Conservation (phyloP, 257 asterid species). For the Salvia rosmarinus region DNA sequence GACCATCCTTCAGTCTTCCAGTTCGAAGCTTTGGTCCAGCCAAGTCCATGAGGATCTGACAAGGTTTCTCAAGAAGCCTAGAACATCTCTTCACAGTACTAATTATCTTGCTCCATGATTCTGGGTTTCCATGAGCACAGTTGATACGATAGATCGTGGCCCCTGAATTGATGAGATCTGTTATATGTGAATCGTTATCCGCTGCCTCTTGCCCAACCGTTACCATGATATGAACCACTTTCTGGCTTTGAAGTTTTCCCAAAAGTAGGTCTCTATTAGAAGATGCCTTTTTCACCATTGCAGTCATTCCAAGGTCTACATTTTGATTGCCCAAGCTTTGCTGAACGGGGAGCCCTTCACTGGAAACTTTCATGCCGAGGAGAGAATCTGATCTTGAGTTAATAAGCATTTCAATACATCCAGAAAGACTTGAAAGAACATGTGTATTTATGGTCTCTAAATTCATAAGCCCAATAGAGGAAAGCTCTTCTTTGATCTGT, state of each 20-base stretch:
- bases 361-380: constrained; percentile 29
- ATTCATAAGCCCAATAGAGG: constrained; percentile 58
- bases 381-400: constrained; percentile 45
- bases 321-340: constrained; percentile 40
- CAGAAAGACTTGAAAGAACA: constrained; percentile 70
- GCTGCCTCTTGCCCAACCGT: constrained; percentile 66
- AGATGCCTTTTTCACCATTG: constrained; percentile 51
- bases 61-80: constrained; percentile 67
- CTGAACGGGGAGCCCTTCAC: constrained; percentile 38
- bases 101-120: constrained; percentile 61
- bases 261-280: constrained; percentile 51
- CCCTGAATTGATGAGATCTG: constrained; percentile 62
- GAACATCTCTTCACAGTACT: constrained; percentile 52
- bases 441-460: constrained; percentile 55
- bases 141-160: constrained; percentile 66
- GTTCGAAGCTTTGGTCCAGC: constrained; percentile 87
- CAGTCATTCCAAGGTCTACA: constrained; percentile 45
- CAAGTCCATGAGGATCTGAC: constrained; percentile 76
- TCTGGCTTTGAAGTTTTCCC: constrained; percentile 54
- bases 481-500: constrained; percentile 60
- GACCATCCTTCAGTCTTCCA: constrained; percentile 64
- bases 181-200: constrained; percentile 48
- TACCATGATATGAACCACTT: constrained; percentile 68
- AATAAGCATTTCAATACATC: constrained; percentile 54
- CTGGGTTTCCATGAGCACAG: constrained; percentile 75